Percentiles rank a stretch among this genome's conserved stretches.
These are phyloP conservation scores for Pinus tabuliformis DNA, from an alignment of 75 land plant genomes.

Conservation along the genomic window DNA sequence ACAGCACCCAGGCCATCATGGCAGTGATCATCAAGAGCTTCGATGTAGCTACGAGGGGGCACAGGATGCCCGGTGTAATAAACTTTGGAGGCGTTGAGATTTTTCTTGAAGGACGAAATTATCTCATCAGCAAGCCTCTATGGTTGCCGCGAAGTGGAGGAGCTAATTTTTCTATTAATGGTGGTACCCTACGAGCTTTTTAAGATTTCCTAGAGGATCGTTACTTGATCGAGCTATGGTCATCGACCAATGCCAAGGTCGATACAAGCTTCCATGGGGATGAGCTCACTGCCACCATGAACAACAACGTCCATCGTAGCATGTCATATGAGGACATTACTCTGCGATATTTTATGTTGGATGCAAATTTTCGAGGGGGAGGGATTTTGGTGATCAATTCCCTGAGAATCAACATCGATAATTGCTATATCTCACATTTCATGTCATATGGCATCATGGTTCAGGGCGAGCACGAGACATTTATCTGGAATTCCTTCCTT, in stretches of 20 bases:
- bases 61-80: constrained; percentile 38
- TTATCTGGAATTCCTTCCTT: constrained; percentile 60
- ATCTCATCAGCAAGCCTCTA: constrained; percentile 53
- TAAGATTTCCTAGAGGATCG: constrained; percentile 45
- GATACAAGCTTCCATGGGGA: background rate
- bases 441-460: constrained; percentile 62
- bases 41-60: constrained; percentile 6
- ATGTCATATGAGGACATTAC: constrained; percentile 61
- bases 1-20: constrained; percentile 50
- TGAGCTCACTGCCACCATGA: background rate
- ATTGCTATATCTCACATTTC: constrained; percentile 73
- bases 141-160: constrained; percentile 23
- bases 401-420: constrained; percentile 55
- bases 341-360: constrained; percentile 67
- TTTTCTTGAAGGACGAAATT: constrained; percentile 64
- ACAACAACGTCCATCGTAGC: background rate
- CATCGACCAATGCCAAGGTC: constrained; percentile 16
- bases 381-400: constrained; percentile 65
- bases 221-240: constrained; percentile 58
- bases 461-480: constrained; percentile 73
- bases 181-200: constrained; percentile 66
- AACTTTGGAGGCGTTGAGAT: constrained; percentile 63
- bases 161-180: constrained; percentile 25
- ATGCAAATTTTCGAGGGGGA: constrained; percentile 67
- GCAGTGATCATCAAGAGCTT: constrained; percentile 36